Conservation (phyloP, 2,329 filamentous ascomycete genomes). For the Paracorniculantispora psalliotae region DNA sequence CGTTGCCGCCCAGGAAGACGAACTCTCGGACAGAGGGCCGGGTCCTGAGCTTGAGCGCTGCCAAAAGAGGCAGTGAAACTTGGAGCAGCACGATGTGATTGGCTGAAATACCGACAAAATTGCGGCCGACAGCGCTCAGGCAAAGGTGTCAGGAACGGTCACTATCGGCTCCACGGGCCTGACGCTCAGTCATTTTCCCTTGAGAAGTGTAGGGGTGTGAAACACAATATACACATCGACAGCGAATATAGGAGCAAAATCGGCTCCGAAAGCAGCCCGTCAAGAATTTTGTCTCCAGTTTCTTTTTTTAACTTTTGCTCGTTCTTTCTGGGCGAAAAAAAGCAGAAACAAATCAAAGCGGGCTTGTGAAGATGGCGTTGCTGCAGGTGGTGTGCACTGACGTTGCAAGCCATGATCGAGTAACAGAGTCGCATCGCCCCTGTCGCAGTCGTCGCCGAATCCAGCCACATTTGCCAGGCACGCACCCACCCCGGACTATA, state of each 20-base stretch:
- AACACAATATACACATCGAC: too few species aligned
- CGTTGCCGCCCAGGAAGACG: not conserved
- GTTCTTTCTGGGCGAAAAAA: too few species aligned
- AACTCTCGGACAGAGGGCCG: conserved; percentile 1
- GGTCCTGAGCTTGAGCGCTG: conserved; percentile 1
- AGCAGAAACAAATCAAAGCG: too few species aligned
- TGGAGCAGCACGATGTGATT: not conserved
- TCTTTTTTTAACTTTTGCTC: too few species aligned
- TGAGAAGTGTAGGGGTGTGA: not conserved
- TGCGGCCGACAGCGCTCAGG: not conserved
- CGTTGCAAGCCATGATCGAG: too few species aligned
- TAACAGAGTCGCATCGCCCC: too few species aligned
- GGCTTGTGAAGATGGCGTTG: too few species aligned
- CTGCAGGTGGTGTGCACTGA: too few species aligned
- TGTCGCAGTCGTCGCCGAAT: not conserved
- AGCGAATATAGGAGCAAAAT: too few species aligned
- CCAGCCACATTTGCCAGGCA: not conserved
- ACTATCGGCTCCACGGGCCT: not conserved
- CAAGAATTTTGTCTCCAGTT: too few species aligned
- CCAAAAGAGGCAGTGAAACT: not conserved
- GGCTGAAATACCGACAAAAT: not conserved
- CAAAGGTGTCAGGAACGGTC: conserved; percentile 8
- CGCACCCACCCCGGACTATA: too few species aligned
- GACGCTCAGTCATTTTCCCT: conserved; percentile 5
- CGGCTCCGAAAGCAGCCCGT: too few species aligned